Conservation (phyloP, 1,284 basidiomycete species). For the Fomitopsis schrenkii region DNA sequence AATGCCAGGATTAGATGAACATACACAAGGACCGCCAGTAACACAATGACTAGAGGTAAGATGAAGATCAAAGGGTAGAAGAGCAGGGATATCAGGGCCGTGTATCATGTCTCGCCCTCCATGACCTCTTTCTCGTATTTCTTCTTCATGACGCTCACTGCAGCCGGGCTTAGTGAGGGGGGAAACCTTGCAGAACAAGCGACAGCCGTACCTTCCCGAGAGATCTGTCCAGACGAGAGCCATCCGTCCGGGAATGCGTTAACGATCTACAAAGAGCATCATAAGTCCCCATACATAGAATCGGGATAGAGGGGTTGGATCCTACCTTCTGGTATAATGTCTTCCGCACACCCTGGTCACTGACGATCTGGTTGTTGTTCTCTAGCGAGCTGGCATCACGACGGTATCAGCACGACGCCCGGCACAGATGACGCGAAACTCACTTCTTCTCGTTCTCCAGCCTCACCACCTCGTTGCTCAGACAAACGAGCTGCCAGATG, state of each 20-base stretch:
- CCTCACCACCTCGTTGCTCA: constrained; percentile 77
- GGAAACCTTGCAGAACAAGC: constrained; percentile 26
- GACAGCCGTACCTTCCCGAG: constrained; percentile 37
- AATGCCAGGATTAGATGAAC: neutral
- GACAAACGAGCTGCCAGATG: constrained; percentile 73
- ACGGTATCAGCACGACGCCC: neutral
- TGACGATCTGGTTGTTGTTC: constrained; percentile 61
- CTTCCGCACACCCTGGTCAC: constrained; percentile 76
- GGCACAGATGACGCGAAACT: constrained; percentile 24
- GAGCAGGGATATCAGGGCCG: neutral
- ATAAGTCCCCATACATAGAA: neutral
- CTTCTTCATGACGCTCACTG: constrained; percentile 80
- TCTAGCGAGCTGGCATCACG: constrained; percentile 50
- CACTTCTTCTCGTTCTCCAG: constrained; percentile 85
- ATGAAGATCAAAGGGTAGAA: neutral
- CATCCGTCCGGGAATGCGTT: constrained; percentile 72
- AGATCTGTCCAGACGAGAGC: constrained; percentile 51
- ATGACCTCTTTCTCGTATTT: constrained; percentile 60
- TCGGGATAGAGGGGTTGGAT: too few relatives aligned
- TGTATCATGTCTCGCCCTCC: constrained; percentile 38
- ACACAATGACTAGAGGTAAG: neutral
- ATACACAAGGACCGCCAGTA: neutral
- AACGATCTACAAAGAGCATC: constrained; percentile 45
- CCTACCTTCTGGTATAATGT: constrained; percentile 69
- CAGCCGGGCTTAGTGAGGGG: neutral